Base-by-base conservation (phyloP, 2,329 filamentous ascomycete species). In the Fusarium haematococcum region DNA sequence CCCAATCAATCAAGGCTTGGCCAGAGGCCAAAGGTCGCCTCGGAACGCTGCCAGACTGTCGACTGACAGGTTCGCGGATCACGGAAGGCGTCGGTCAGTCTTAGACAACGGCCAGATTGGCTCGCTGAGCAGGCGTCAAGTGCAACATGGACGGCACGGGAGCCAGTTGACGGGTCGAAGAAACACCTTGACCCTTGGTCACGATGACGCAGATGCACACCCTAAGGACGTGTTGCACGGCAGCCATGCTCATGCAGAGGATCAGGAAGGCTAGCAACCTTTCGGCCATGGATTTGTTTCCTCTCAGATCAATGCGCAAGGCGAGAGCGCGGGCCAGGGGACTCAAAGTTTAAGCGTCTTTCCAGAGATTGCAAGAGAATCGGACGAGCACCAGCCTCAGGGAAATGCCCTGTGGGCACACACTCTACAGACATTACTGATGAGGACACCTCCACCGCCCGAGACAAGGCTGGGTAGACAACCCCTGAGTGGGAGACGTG, bases 251-350 rank as follows among this genome's bases (percentile, higher is more conserved):
- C 54, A 68, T 35, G 63, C 59, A 50, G 63, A 72, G 39, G 63
- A 61, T 32, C 68, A 74, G 59, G 70, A 75, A 78, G 77, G 68
- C 62, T 76, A 78, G 77, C 58, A 69, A 23, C 61, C 68, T 77
- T 71, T 50, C 41, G 45, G 64, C 54, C 65, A 48, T 54, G 59
- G 20, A 43, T 45, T 41, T 25, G 52, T 18, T 18, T 23, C 45
- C 35, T 27, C 61, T 54, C 64, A 60, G 14, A 52, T 33, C 14
- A 58, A 68, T 33, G 41, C 25, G 11, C 60, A 75, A 39, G 25
- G 43, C 50, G 27, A 41, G 41, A 33, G 65, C 50, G 59, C 45
- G 39, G 43, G 18, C 39, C 59, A 65, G 58, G 45, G 39, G 48
- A 37, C 64, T 32, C 50, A 65, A 18, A 58, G 33, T 57, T 52